Conservation (phyloP, 2,329 filamentous ascomycete species). For the Fusarium nisikadoi region DNA sequence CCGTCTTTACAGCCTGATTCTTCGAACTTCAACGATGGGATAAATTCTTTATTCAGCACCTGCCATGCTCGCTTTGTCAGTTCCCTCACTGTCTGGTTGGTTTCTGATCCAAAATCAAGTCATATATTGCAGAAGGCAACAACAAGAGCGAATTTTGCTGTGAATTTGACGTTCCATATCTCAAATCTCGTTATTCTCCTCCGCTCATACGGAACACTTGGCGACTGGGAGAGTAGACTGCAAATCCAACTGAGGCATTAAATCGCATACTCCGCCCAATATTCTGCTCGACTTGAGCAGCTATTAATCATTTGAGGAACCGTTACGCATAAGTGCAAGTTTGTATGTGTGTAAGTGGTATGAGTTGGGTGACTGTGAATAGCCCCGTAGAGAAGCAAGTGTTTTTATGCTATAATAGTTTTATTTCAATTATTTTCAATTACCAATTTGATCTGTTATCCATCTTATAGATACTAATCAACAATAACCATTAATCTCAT, state of each 20-base stretch:
- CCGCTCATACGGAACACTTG: background rate
- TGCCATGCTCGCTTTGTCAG: background rate
- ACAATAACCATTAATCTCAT: no score
- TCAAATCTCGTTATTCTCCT: background rate
- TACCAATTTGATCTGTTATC: no score
- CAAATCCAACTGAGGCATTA: background rate
- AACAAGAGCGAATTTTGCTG: no score
- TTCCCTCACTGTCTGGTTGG: fast-evolving
- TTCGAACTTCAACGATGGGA: background rate
- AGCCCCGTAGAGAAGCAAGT: background rate
- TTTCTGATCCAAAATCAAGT: no score
- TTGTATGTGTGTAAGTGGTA: no score
- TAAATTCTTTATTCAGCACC: fast-evolving
- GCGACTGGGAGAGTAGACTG: background rate
- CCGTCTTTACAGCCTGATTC: fast-evolving
- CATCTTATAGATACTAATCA: no score
- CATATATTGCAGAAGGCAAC: fast-evolving
- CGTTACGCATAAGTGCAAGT: background rate
- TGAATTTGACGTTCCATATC: background rate
- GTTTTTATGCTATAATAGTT: no score
- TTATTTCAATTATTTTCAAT: no score
- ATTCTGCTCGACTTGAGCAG: no score
- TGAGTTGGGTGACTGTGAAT: fast-evolving
- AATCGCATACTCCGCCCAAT: no score
- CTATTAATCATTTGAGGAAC: no score